A percentile compares a stretch with the other conserved stretches of the same genome.
Evolutionary conservation across 2,329 filamentous ascomycete species (phyloP).

Genomic region (Emericellopsis atlantica): DNA sequence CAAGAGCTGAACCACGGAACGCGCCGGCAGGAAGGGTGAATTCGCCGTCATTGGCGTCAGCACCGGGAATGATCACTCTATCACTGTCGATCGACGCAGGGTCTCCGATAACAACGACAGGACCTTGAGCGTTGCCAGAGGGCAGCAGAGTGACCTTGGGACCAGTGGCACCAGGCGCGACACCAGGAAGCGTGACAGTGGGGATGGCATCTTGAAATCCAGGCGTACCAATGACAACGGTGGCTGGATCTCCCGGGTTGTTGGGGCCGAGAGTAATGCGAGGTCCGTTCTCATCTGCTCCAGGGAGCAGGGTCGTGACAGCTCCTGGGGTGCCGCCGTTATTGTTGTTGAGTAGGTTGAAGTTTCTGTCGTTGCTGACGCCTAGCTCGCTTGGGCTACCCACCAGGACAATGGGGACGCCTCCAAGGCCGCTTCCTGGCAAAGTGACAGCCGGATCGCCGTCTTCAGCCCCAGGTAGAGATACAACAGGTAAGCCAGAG

Average conservation of each 20-base stretch:
- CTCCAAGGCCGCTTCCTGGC: not conserved
- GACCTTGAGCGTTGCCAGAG: slow-evolving; percentile 5
- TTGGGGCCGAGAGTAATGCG: not conserved
- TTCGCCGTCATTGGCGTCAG: not conserved
- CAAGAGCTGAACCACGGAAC: not conserved
- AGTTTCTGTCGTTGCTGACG: no score
- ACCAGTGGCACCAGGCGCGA: not conserved
- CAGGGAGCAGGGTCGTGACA: slow-evolving; percentile 5
- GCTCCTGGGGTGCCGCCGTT: not conserved
- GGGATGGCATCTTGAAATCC: slow-evolving; percentile 4
- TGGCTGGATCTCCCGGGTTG: slow-evolving; percentile 5
- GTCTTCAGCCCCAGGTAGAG: not conserved
- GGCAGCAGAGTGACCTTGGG: slow-evolving; percentile 7
- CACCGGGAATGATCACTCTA: not conserved
- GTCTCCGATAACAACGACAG: slow-evolving; percentile 5
- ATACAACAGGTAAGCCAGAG: not conserved
- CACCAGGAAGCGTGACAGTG: slow-evolving; percentile 6
- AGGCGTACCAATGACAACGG: slow-evolving; percentile 7
- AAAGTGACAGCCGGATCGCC: not conserved
- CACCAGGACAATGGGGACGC: slow-evolving; percentile 5
- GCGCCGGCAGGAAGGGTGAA: not conserved
- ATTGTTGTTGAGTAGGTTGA: not conserved
- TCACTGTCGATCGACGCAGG: not conserved
- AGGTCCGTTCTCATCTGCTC: slow-evolving; percentile 4
- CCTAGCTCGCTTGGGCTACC: not conserved